phyloP scores from a whole-genome alignment of 257 asterid species.

The Orobanche coerulescens region DNA sequence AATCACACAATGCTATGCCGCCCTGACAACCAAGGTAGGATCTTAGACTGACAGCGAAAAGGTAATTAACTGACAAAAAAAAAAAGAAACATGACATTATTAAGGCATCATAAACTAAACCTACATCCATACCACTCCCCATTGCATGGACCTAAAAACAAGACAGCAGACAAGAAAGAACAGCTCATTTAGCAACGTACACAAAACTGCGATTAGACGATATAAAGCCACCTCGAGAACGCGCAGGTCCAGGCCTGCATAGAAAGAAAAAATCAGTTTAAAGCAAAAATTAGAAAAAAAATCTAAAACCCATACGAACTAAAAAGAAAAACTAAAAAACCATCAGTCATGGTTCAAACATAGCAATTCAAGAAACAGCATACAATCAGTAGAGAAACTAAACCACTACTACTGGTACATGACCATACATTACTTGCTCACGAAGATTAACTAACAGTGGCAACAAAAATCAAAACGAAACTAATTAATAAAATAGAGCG shows the following conservation, averaged over 20 bases:
- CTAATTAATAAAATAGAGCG: background rate
- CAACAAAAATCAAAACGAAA: background rate
- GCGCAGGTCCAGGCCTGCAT: constrained; percentile 52
- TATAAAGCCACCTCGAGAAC: constrained; percentile 37
- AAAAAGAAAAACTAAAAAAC: background rate
- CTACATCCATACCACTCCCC: background rate
- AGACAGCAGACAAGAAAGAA: background rate
- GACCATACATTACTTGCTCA: background rate
- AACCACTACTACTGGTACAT: background rate
- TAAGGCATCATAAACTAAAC: background rate
- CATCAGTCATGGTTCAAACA: background rate
- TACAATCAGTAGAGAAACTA: background rate
- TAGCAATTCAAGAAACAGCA: background rate
- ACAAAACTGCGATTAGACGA: constrained; percentile 35
- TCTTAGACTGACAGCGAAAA: background rate
- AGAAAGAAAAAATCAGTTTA: background rate
- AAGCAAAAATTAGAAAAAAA: background rate
- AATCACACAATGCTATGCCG: background rate
- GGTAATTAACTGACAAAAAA: no score
- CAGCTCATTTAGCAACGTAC: constrained; percentile 30
- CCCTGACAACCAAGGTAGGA: background rate
- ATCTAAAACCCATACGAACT: background rate
- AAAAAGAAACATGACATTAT: background rate
- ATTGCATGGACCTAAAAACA: background rate
- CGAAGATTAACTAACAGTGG: background rate